Evolutionary conservation across 495 filamentous ascomycete species (phyloP), one percentile per base, ranked within the genome.

Genomic region (Daldinia bambusicola): DNA sequence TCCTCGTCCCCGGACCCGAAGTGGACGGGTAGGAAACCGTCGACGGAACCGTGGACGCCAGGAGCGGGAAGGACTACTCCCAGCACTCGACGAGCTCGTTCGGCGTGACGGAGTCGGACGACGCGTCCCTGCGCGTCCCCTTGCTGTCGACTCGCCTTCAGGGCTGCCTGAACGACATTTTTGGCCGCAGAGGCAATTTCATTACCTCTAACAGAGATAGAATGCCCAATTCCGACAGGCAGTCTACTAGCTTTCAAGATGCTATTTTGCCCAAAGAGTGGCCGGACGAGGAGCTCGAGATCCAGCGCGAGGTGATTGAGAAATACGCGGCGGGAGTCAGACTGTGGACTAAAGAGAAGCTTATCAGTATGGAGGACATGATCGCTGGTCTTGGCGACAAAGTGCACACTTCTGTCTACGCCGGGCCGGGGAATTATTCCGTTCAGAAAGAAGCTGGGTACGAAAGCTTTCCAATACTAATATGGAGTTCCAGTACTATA

Each of bases 321-420:
- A 64, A 68, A 16, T 72, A 72, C 40, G 61, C 56, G 26, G 32
- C 61, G 12, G 70, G 70, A 4, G 16, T n/a, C 3, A 50, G 18
- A 8, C 61, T 72, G 20, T 72, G 70, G 70, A 72, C 70, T 9
- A 64, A 61, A 31, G 50, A 61, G 8, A 16, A 16, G 6, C 59
- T 72, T 12, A 0, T 34, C 13, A 13, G 6, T 32, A 51, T 72
- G 5, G 70, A 72, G 43, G 22, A 61, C 0, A 20, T 45, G 7
- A 61, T 68, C 6, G 9, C 22, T 31, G 38, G 18, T 10, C 9
- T 12, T 13, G 37, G 16, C 14, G 52, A 30, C 8, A 13, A 14
- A 31, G 32, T 72, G 0, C 18, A 10, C 4, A 30, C 65, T 12
- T 1, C 12, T 3, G 43, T 55, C 41, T 72, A 41, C 36, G 70